Evolutionary conservation across 1,139 yeast species (phyloP).

Genomic region (Nematodospora anomalae): DNA sequence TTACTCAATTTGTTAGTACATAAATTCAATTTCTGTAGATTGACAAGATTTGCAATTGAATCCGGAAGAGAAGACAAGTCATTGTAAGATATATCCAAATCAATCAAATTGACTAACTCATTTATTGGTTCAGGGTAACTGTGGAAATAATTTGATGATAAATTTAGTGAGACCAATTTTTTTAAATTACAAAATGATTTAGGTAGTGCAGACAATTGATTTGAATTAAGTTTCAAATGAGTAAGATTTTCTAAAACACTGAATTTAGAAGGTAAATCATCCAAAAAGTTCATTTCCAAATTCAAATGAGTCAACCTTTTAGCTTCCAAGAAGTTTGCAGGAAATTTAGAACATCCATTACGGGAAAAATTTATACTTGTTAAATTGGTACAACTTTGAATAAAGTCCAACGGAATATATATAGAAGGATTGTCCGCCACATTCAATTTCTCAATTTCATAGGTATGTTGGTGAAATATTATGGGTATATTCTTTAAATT

Average conservation of each 20-base stretch:
- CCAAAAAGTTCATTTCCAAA: slow-evolving; percentile 75
- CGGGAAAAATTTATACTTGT: slow-evolving; percentile 66
- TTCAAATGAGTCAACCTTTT: slow-evolving; percentile 67
- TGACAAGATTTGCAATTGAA: slow-evolving; percentile 57
- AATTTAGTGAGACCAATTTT: slow-evolving; percentile 60
- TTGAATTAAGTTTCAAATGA: slow-evolving; percentile 64
- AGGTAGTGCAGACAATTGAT: slow-evolving; percentile 70
- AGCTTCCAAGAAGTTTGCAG: slow-evolving; percentile 70
- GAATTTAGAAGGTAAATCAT: slow-evolving; percentile 58
- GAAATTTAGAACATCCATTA: slow-evolving; percentile 75
- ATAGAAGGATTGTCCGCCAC: slow-evolving; percentile 88
- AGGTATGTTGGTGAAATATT: slow-evolving; percentile 75
- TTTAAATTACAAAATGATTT: slow-evolving; percentile 55
- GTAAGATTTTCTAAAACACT: slow-evolving; percentile 55
- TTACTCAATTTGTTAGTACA: slow-evolving; percentile 72
- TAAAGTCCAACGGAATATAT: slow-evolving; percentile 78
- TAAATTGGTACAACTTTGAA: slow-evolving; percentile 77
- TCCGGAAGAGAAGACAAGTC: slow-evolving; percentile 60
- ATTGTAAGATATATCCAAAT: slow-evolving; percentile 83
- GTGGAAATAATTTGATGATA: slow-evolving; percentile 78
- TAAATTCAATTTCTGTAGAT: slow-evolving; percentile 67
- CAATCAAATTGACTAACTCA: slow-evolving; percentile 56
- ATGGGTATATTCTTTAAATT: slow-evolving; percentile 85
- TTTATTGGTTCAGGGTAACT: slow-evolving; percentile 71
- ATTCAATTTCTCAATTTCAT: slow-evolving; percentile 78